A percentile compares a stretch with the other conserved stretches of the same genome.
phyloP scores from a whole-genome alignment of 257 asterid species.

The Linaria vulgaris region DNA sequence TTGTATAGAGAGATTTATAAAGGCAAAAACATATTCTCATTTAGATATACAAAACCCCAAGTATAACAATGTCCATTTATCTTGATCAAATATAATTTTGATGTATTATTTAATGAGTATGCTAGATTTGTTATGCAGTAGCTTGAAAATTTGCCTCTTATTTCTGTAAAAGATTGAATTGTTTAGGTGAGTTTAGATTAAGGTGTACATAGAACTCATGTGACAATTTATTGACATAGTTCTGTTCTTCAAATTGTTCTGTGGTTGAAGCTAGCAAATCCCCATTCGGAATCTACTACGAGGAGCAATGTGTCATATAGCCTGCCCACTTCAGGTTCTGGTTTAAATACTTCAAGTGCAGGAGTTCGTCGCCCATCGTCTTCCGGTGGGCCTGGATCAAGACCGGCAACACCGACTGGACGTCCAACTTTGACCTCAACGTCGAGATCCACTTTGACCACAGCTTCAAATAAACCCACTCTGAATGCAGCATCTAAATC shows the following conservation, averaged over 20 bases:
- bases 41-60: neutral
- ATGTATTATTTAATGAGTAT: slow-evolving; percentile 4
- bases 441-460: slow-evolving; percentile 41
- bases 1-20: neutral
- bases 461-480: slow-evolving; percentile 40
- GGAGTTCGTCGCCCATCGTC: slow-evolving; percentile 88
- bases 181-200: neutral
- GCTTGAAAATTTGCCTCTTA: slow-evolving; percentile 7
- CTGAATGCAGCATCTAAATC: slow-evolving; percentile 41
- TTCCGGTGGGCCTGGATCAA: slow-evolving; percentile 74
- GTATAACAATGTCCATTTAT: slow-evolving; percentile 11
- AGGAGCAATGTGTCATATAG: slow-evolving; percentile 70
- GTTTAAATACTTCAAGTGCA: slow-evolving; percentile 63
- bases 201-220: neutral
- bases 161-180: slow-evolving; percentile 5
- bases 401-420: slow-evolving; percentile 90
- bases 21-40: neutral
- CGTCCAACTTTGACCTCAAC: slow-evolving; percentile 65
- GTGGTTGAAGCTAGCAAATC: slow-evolving; percentile 72
- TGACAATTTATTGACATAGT: slow-evolving; percentile 20
- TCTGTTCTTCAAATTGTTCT: slow-evolving; percentile 30
- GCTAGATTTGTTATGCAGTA: neutral
- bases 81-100: slow-evolving; percentile 9
- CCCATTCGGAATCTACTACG: slow-evolving; percentile 62
- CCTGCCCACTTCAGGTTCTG: slow-evolving; percentile 54